Base-by-base conservation (phyloP, 2,329 filamentous ascomycete genomes). In the Fusarium sp. region DNA sequence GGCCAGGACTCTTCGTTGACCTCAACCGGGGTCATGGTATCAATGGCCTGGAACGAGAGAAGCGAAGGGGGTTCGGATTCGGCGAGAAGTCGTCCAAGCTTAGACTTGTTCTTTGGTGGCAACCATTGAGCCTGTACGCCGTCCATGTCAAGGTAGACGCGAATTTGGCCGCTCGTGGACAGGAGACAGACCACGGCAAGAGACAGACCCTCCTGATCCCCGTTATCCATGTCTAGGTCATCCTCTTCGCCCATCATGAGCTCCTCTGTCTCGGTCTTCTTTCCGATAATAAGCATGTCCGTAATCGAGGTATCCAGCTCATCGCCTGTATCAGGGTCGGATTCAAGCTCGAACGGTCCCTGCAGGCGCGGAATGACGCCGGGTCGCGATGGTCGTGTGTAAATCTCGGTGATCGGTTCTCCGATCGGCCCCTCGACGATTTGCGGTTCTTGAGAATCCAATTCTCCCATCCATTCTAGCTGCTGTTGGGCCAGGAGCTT, bases 121-220 rank as follows among this genome's bases (percentile, higher is more conserved):
- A 92, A 82, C 90, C 90, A 92, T 77, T 91, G 88, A n/a, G 90
- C 90, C 78, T 92, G 88, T 18, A 92, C 86, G 2, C 89, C 89
- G 11, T 91, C 87, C 3, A 90, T 76, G 74, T 92, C 90, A 14
- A 92, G 83, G 74, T 90, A 92, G 40, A 92, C 84, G 50, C 89
- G 87, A 65, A 92, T 83, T 76, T 89, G 89, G 5, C 90, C 90
- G 73, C 88, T 91, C 4, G 87, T 89, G 1, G 89, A 89, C 2
- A 92, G 83, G 10, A 92, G 80, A 76, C 90, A 92, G 54, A 92
- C 79, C 35, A 92, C 83, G 6, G 88, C 85, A 29, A 92, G 81
- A 2, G 90, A 92, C 20, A 92, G 81, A 6, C 90, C 90, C 71
- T 90, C 89, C 68, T 86, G 85, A 64, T 91, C 89, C 11, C 85